Conservation (phyloP, 163 green algal species). For the Prototheca wickerhamii region DNA sequence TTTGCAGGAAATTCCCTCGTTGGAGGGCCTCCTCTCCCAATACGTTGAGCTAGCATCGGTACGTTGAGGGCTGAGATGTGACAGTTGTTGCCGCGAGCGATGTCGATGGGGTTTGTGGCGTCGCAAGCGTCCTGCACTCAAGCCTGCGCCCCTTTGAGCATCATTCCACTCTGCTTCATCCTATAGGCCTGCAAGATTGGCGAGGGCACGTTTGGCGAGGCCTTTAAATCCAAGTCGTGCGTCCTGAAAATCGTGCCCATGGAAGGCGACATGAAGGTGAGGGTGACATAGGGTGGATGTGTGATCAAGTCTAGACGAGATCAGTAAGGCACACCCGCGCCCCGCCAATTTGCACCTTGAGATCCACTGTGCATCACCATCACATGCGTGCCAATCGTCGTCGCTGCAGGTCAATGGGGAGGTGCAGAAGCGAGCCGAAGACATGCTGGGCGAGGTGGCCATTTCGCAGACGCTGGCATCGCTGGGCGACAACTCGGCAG, state of each 20-base stretch:
- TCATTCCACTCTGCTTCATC: no score
- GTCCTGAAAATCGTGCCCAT: constrained; percentile 93
- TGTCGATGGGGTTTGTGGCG: constrained; percentile 17
- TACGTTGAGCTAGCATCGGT: constrained; percentile 9
- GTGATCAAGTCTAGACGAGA: background rate
- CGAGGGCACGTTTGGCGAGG: constrained; percentile 84
- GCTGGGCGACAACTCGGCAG: constrained; percentile 20
- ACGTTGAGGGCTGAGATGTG: constrained; percentile 50
- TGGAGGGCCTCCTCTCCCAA: no score
- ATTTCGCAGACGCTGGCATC: constrained; percentile 58
- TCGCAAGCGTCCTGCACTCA: no score
- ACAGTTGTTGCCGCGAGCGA: constrained; percentile 40
- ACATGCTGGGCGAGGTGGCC: constrained; percentile 75
- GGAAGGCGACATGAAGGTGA: constrained; percentile 45
- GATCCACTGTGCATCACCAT: constrained; percentile 1
- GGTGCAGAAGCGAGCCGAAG: constrained; percentile 61
- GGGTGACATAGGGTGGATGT: no score
- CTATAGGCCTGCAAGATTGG: constrained; percentile 51
- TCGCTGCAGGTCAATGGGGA: constrained; percentile 68
- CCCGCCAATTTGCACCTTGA: background rate
- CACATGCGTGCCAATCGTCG: no score
- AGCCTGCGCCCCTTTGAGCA: no score
- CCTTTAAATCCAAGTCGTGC: constrained; percentile 44
- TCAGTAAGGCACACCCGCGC: no score
- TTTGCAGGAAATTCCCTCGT: no score